phyloP scores from a whole-genome alignment of 805 yeast species.

The Saturnispora ahearnii region DNA sequence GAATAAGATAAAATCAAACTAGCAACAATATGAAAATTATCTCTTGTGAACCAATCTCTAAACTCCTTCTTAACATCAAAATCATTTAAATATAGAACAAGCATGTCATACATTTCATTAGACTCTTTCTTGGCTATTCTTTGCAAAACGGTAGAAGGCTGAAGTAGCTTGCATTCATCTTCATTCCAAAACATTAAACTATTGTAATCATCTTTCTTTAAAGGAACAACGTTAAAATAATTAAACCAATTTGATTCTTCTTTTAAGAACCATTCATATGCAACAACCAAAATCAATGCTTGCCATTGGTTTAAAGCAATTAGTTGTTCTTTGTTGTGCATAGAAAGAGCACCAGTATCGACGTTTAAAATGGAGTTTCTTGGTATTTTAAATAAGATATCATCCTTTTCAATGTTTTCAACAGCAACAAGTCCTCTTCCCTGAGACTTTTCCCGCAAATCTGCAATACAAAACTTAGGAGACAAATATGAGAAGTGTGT shows the following conservation, averaged over 20 bases:
- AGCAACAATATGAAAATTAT: constrained; percentile 64
- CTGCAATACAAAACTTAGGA: constrained; percentile 49
- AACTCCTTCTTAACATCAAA: constrained; percentile 28
- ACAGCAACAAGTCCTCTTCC: constrained; percentile 74
- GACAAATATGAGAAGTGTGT: constrained; percentile 39
- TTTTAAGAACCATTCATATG: constrained; percentile 47
- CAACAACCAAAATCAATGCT: constrained; percentile 56
- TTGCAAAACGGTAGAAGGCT: constrained; percentile 62
- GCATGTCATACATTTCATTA: constrained; percentile 43
- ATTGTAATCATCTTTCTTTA: constrained; percentile 32
- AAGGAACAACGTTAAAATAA: constrained; percentile 68
- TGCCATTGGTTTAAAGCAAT: constrained; percentile 62
- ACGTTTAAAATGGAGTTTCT: constrained; percentile 47
- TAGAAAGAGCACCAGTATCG: constrained; percentile 42
- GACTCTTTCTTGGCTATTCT: constrained; percentile 70
- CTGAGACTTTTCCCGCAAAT: constrained; percentile 47
- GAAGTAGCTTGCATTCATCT: constrained; percentile 44
- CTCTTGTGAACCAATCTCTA: constrained; percentile 32
- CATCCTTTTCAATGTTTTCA: constrained; percentile 52
- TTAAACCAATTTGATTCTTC: constrained; percentile 52
- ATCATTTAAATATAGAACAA: constrained; percentile 29
- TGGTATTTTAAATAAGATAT: constrained; percentile 63
- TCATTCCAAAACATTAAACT: constrained; percentile 76
- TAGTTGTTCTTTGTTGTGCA: constrained; percentile 29
- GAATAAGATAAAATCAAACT: constrained; percentile 82